Conservation (phyloP, 2,329 filamentous ascomycete species). For the Helicocarpus griseus region DNA sequence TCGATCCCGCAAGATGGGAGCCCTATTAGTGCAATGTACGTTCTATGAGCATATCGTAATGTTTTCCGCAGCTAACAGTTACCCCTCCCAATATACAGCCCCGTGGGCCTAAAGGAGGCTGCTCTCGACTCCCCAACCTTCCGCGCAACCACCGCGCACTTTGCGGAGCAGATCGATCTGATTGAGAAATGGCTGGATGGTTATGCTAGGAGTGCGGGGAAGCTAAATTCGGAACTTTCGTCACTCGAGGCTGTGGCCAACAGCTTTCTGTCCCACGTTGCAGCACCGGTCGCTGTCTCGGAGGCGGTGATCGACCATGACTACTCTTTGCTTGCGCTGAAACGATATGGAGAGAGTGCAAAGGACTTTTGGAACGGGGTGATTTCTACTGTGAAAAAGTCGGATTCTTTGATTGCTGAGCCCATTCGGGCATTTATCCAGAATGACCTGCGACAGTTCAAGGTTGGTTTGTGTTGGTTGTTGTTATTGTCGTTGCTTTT, state of each 20-base stretch:
- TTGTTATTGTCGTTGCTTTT: not conserved
- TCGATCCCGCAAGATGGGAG: conserved; percentile 33
- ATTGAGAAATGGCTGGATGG: conserved; percentile 86
- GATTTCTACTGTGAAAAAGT: conserved; percentile 62
- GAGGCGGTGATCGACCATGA: conserved; percentile 89
- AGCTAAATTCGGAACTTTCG: conserved; percentile 55
- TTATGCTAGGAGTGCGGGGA: conserved; percentile 54
- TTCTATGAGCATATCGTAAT: conserved; percentile 4
- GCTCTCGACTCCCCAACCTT: conserved; percentile 95
- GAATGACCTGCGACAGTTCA: conserved; percentile 74
- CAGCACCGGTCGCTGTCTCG: conserved; percentile 63
- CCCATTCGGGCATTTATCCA: conserved; percentile 70
- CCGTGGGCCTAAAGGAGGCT: conserved; percentile 86
- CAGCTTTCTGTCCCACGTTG: conserved; percentile 62
- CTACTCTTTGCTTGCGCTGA: conserved; percentile 81
- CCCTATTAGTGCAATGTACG: conserved; percentile 39
- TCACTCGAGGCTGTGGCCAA: conserved; percentile 72
- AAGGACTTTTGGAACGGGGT: conserved; percentile 79
- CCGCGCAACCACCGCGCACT: conserved; percentile 75
- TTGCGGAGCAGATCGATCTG: conserved; percentile 80
- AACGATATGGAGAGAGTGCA: conserved; percentile 73
- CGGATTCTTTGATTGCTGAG: conserved; percentile 68
- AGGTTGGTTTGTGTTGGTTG: conserved; percentile 30
- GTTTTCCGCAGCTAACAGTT: conserved; percentile 10
- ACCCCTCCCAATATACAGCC: conserved; percentile 35